Evolutionary conservation across 345 rosid genomes (phyloP), one percentile per base, ranked within the genome.

Genomic region (Psidium guajava): DNA sequence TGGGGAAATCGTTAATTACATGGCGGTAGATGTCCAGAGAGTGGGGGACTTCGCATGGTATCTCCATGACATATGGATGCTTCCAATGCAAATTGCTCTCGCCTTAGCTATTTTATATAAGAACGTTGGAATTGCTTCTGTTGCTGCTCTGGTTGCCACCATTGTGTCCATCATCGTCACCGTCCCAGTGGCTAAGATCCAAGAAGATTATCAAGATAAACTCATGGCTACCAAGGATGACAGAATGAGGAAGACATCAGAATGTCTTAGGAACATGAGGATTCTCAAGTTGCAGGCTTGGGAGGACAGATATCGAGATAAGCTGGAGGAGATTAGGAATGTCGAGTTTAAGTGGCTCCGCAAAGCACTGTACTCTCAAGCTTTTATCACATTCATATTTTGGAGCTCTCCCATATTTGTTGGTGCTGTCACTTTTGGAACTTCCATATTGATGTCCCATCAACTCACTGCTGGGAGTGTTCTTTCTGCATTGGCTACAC

Each of bases 351-450:
- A 92, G 84, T 98, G 98, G 98, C 98, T 98, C 82, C 93, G 94
- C 28, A 98, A 92, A 88, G 98, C 99, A 1, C 95, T 98, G 54
- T 98, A 96, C 89, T 98, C 99, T n/a, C 99, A 96, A 90, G 98
- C 99, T 84, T 98, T 94, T 86, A 91, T 98, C 83, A 98, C 99
- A 22, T 98, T 96, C 90, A 91, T 98, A 84, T 98, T 98, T 86
- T 98, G 99, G 99, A 96, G 99, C 88, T 98, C 99, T 82, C 99
- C 99, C n/a, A 98, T 98, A 92, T 98, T 98, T 92, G 99, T 98
- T 85, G 91, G 98, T 5, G 98, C 96, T 52, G 94, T 95, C 86
- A 98, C 99, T 59, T 98, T 96, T 85, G 99, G 92, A 80, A 96
- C 99, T 84, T 92, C 98, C 11, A 92, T 98, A 87, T 89, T 98